phyloP scores from a whole-genome alignment of 768 basidiomycete species.

The Psilocybe azurescens region DNA sequence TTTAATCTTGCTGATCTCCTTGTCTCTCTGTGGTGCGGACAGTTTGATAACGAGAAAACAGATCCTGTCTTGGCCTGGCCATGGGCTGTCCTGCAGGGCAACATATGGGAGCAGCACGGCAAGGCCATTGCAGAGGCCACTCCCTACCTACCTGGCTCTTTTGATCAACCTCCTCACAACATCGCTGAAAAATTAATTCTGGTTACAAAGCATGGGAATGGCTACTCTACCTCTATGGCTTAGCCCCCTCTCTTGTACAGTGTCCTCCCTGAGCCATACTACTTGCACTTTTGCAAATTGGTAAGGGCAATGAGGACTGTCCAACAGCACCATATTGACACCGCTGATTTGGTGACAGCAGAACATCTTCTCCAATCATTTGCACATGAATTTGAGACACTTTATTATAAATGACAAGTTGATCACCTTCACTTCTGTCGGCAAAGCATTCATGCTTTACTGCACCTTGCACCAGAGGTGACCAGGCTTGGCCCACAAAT shows the following conservation, averaged over 20 bases:
- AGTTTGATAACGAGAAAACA: slow-evolving; percentile 18
- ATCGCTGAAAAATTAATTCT: slow-evolving; percentile 39
- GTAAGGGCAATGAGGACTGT: slow-evolving; percentile 29
- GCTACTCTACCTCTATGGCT: slow-evolving; percentile 31
- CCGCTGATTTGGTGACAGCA: slow-evolving; percentile 19
- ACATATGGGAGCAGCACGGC: slow-evolving; percentile 41
- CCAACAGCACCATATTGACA: slow-evolving; percentile 25
- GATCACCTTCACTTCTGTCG: slow-evolving; percentile 38
- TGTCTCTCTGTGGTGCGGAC: slow-evolving; percentile 38
- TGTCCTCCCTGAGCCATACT: slow-evolving; percentile 31
- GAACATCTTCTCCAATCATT: slow-evolving; percentile 26
- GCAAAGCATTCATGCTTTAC: slow-evolving; percentile 34
- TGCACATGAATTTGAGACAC: slow-evolving; percentile 32
- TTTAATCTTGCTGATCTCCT: slow-evolving; percentile 46
- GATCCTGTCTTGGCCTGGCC: slow-evolving; percentile 28
- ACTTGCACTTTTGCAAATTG: slow-evolving; percentile 33
- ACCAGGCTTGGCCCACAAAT: slow-evolving; percentile 26
- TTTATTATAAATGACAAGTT: slow-evolving; percentile 35
- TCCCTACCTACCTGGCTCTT: slow-evolving; percentile 42
- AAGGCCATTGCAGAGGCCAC: slow-evolving; percentile 31
- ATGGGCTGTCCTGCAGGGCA: slow-evolving; percentile 33
- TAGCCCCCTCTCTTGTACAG: slow-evolving; percentile 32
- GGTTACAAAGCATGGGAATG: slow-evolving; percentile 36
- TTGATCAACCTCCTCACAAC: slow-evolving; percentile 46
- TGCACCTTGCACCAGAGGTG: slow-evolving; percentile 32